Conservation (phyloP, 192 early-diverging fungal genomes). For the Umbelopsis sp. region DNA sequence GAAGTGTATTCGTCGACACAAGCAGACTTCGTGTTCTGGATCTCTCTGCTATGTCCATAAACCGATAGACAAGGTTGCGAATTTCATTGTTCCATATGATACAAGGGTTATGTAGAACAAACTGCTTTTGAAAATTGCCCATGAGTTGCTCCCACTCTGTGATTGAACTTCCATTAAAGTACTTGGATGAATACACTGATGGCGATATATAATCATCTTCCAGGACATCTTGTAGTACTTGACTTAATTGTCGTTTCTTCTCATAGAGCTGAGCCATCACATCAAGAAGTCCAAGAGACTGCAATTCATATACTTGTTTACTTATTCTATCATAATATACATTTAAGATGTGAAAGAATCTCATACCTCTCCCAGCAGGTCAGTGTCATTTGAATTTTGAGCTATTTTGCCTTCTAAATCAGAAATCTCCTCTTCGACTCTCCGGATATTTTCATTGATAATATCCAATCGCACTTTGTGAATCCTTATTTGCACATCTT, state of each 20-base stretch:
- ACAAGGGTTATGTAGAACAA: slow-evolving; percentile 76
- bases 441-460: slow-evolving; percentile 48
- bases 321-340: too few relatives aligned
- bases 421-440: slow-evolving; percentile 44
- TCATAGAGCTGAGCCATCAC: background rate
- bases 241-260: slow-evolving; percentile 12
- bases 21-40: slow-evolving; percentile 1
- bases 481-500: slow-evolving; percentile 52
- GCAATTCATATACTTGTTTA: too few relatives aligned
- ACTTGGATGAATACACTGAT: background rate
- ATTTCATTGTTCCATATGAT: slow-evolving; percentile 80
- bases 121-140: slow-evolving; percentile 45
- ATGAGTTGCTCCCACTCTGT: slow-evolving; percentile 8
- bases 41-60: slow-evolving; percentile 54
- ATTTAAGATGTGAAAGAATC: background rate
- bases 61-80: slow-evolving; percentile 72
- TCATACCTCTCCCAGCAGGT: slow-evolving; percentile 34
- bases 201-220: background rate
- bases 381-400: slow-evolving; percentile 45
- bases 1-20: background rate
- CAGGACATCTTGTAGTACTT: background rate
- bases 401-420: slow-evolving; percentile 43
- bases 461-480: slow-evolving; percentile 51
- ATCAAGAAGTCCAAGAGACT: background rate
- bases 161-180: background rate